Percentiles rank a stretch among this genome's conserved stretches.
Evolutionary conservation across 441 rosid genomes (phyloP).

Genomic region (Gossypium aridum): DNA sequence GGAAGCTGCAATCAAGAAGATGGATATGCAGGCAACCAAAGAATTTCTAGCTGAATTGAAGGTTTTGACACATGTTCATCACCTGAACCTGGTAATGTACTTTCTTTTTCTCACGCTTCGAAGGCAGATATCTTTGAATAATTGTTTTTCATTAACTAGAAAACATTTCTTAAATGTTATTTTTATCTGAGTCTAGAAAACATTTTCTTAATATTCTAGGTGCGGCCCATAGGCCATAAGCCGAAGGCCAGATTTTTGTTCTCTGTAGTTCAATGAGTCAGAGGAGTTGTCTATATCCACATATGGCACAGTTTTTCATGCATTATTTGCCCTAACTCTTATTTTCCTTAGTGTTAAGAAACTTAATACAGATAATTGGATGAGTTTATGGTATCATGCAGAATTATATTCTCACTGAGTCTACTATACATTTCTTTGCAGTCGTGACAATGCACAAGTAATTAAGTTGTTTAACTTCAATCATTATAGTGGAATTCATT

Average conservation of each 20-base stretch:
- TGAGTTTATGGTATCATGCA: background rate
- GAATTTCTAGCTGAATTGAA: conserved; percentile 91
- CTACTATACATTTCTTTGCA: background rate
- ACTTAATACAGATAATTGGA: background rate
- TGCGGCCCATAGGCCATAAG: background rate
- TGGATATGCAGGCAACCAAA: conserved; percentile 95
- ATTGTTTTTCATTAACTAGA: background rate
- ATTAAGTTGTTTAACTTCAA: background rate
- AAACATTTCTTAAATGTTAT: background rate
- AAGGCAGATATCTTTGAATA: background rate
- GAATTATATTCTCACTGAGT: background rate
- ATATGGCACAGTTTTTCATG: background rate
- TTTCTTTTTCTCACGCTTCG: conserved; percentile 2
- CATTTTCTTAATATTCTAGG: background rate
- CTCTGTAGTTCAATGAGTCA: background rate
- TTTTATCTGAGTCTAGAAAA: background rate
- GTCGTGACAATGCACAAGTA: background rate
- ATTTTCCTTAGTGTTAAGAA: background rate
- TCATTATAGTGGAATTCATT: background rate
- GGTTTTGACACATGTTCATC: conserved; percentile 91
- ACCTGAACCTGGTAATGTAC: conserved; percentile 81
- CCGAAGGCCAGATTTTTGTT: background rate
- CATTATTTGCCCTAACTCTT: background rate
- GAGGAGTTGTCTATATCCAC: background rate
- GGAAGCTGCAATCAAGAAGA: conserved; percentile 98